These are phyloP conservation scores for Alternaria sp. DNA, from an alignment of 2,329 filamentous ascomycete genomes.

Conservation along the genomic window DNA sequence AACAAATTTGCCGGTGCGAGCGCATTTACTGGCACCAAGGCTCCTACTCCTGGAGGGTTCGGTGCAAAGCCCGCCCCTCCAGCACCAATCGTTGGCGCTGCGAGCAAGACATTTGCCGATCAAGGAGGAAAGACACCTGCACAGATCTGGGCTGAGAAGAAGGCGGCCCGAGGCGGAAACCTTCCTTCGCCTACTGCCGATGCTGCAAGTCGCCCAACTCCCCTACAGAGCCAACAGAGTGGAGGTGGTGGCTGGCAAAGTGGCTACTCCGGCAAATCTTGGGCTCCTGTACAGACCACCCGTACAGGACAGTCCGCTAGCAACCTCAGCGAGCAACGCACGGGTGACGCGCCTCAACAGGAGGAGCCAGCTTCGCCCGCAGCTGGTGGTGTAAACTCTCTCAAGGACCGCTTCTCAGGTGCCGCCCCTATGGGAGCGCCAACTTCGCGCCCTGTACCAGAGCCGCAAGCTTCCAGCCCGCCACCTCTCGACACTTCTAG, in stretches of 20 bases:
- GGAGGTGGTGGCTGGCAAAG: constrained; percentile 85
- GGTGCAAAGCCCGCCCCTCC: constrained; percentile 67
- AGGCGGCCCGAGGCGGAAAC: constrained; percentile 75
- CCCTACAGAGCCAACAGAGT: constrained; percentile 69
- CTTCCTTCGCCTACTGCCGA: constrained; percentile 55
- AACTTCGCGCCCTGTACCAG: constrained; percentile 53
- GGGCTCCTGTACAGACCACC: constrained; percentile 82
- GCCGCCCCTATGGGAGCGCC: constrained; percentile 66
- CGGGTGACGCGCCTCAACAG: constrained; percentile 62
- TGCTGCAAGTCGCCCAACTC: constrained; percentile 33
- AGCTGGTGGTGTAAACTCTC: constrained; percentile 71
- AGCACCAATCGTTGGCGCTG: constrained; percentile 74
- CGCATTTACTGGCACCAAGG: constrained; percentile 86
- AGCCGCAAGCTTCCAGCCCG: constrained; percentile 58
- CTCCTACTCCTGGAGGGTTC: constrained; percentile 77
- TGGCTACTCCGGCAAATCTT: constrained; percentile 87
- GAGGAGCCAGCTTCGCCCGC: constrained; percentile 64
- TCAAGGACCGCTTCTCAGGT: constrained; percentile 84
- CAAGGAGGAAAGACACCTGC: constrained; percentile 95
- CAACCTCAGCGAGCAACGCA: constrained; percentile 67
- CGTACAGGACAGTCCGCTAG: constrained; percentile 71
- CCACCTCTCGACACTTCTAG: constrained; percentile 72
- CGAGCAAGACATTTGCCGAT: constrained; percentile 93
- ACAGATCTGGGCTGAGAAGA: constrained; percentile 97
- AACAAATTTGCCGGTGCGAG: constrained; percentile 82